Base-by-base conservation (phyloP, 176 grass and related monocot genomes). In the Eleusine indica region DNA sequence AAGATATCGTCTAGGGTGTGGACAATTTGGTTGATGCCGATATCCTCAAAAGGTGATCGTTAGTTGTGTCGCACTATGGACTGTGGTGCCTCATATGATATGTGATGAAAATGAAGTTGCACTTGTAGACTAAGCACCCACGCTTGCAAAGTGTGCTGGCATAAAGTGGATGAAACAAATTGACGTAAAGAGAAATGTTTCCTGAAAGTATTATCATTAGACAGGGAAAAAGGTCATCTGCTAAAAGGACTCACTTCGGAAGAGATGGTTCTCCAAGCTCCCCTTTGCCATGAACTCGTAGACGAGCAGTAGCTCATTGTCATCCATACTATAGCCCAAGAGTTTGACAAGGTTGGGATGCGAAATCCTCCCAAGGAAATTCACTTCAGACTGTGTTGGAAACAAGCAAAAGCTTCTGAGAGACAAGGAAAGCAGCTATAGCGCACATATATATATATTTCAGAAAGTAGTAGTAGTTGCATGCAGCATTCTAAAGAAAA, bases 201-300 rank as follows among this genome's bases (percentile, higher is more conserved):
- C 40, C 47, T 72, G 1, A 6, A 58, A n/a, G 48, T 7, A 83
- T 83, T n/a, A 42, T 74, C 44, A 75, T 74, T 49, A 58, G 25
- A 64, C 4, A 30, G 4, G 25, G 37, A 72, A 87, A 82, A 78
- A 69, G 29, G 54, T 53, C 49, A 19, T 69, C 56, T 83, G n/a
- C 78, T 51, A 71, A 47, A 84, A 84, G 42, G 15, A 84, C 87
- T 94, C 67, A 97, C 94, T 97, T 81, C 94, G 79, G 73, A 97
- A 97, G 8, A 97, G 90, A 79, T 97, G 94, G 81, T 97, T 97
- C 73, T 97, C 94, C 82, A 97, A 90, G 83, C 92, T 94, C 76
- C 94, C 92, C 70, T 87, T 97, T 3, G 88, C 56, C 94, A 97
- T 86, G 83, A 85, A 97, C 73, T 97, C 94, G 7, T 97, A 97